phyloP scores from a whole-genome alignment of 208 protist genomes.

The Angomonas ambiguus region DNA sequence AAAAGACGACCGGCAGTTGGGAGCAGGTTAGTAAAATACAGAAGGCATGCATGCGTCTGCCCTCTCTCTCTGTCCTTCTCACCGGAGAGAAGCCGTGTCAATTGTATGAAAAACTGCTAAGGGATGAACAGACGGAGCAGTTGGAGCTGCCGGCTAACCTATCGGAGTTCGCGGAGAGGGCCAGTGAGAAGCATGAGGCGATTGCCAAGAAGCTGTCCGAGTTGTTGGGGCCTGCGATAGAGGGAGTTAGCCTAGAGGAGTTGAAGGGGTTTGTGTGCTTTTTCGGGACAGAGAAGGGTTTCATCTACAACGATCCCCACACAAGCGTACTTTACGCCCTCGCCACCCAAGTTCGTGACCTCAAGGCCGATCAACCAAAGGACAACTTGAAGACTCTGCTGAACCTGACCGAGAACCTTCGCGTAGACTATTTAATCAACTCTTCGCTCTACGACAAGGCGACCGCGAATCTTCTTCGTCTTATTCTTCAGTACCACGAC shows the following conservation, averaged over 20 bases:
- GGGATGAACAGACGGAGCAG: conserved; percentile 1
- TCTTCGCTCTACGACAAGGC: conserved; percentile 24
- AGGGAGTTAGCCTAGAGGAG: conserved; percentile 1
- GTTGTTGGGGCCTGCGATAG: not conserved
- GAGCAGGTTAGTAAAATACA: conserved; percentile 52
- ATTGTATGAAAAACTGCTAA: conserved; percentile 57
- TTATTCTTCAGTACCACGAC: conserved; percentile 91
- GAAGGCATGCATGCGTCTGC: conserved; percentile 54
- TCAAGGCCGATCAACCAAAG: not conserved
- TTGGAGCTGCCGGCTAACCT: conserved; percentile 12
- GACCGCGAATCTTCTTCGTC: conserved; percentile 46
- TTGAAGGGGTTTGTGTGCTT: conserved; percentile 9
- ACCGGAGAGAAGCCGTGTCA: conserved; percentile 32
- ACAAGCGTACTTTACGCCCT: not conserved
- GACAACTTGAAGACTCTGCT: not conserved
- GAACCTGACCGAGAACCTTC: not conserved
- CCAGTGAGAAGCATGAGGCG: conserved; percentile 12
- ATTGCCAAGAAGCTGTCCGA: not conserved
- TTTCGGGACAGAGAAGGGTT: conserved; percentile 1
- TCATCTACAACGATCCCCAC: not conserved
- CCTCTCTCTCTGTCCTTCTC: conserved; percentile 38
- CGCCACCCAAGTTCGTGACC: not conserved
- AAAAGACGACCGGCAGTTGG: conserved; percentile 20
- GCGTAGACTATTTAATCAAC: conserved; percentile 12
- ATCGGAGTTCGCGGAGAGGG: conserved; percentile 22